These are phyloP conservation scores for Myrica gale DNA, from an alignment of 306 rosid genomes.

Conservation along the genomic window DNA sequence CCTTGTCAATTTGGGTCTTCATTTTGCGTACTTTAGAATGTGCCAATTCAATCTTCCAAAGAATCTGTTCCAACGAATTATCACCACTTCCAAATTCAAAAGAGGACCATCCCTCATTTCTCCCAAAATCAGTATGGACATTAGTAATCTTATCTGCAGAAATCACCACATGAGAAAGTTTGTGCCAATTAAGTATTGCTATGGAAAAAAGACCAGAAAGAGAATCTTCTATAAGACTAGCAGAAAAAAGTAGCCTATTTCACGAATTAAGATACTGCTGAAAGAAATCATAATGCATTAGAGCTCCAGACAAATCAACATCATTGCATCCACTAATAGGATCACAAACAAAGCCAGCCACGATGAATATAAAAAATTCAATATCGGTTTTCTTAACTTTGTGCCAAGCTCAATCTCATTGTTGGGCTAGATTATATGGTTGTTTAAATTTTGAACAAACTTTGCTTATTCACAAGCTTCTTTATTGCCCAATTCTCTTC, in stretches of 20 bases:
- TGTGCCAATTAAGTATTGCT: background rate
- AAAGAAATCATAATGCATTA: background rate
- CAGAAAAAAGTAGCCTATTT: background rate
- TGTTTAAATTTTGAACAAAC: background rate
- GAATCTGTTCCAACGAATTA: conserved; percentile 37
- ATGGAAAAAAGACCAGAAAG: background rate
- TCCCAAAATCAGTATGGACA: conserved; percentile 32
- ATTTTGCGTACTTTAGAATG: conserved; percentile 45
- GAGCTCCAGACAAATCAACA: background rate
- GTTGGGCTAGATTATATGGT: background rate
- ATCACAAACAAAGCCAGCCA: background rate
- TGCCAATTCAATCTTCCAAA: conserved; percentile 49
- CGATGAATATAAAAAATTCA: background rate
- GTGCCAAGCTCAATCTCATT: background rate
- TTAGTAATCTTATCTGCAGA: conserved; percentile 36
- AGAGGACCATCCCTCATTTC: conserved; percentile 41
- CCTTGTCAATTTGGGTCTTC: conserved; percentile 50
- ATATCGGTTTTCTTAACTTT: background rate
- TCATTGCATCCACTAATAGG: background rate
- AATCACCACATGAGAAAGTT: conserved; percentile 1
- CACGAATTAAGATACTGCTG: background rate
- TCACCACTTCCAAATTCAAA: conserved; percentile 37
- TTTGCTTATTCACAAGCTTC: background rate
- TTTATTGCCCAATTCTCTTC: background rate
- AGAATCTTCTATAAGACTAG: background rate